Evolutionary conservation across 257 asterid genomes (phyloP).

Genomic region (Lavandula angustifolia): DNA sequence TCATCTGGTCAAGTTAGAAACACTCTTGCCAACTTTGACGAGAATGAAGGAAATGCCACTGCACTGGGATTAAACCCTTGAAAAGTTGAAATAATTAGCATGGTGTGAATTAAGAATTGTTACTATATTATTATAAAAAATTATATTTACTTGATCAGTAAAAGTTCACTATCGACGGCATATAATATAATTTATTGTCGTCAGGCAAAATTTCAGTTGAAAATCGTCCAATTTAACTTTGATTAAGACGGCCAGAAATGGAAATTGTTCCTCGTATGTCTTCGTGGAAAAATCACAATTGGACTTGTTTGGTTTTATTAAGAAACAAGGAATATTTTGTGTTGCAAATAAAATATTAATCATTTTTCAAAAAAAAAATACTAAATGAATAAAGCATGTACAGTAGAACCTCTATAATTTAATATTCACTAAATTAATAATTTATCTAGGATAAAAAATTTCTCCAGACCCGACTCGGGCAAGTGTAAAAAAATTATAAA

Average conservation of each 20-base stretch:
- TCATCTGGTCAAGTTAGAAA: neutral
- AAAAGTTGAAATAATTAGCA: neutral
- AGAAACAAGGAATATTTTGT: too few relatives aligned
- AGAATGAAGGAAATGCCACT: neutral
- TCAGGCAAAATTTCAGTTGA: neutral
- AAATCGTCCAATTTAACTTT: conserved; percentile 9
- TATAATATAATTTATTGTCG: neutral
- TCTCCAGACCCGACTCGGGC: too few relatives aligned
- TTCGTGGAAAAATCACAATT: too few relatives aligned
- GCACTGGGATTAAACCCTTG: neutral
- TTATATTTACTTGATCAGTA: neutral
- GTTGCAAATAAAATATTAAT: too few relatives aligned
- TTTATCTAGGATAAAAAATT: too few relatives aligned
- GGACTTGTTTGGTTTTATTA: too few relatives aligned
- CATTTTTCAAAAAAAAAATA: too few relatives aligned
- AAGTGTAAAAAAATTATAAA: too few relatives aligned
- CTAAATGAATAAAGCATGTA: too few relatives aligned
- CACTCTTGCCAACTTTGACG: conserved; percentile 24
- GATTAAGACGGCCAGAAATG: neutral
- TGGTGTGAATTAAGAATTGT: neutral
- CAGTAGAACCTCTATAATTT: too few relatives aligned
- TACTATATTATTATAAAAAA: too few relatives aligned
- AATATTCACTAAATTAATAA: too few relatives aligned
- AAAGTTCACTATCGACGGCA: neutral
- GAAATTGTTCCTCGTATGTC: neutral